These are phyloP conservation scores for Chrysanthemum lavandulifolium DNA, from an alignment of 129 eudicot genomes.

Conservation along the genomic window DNA sequence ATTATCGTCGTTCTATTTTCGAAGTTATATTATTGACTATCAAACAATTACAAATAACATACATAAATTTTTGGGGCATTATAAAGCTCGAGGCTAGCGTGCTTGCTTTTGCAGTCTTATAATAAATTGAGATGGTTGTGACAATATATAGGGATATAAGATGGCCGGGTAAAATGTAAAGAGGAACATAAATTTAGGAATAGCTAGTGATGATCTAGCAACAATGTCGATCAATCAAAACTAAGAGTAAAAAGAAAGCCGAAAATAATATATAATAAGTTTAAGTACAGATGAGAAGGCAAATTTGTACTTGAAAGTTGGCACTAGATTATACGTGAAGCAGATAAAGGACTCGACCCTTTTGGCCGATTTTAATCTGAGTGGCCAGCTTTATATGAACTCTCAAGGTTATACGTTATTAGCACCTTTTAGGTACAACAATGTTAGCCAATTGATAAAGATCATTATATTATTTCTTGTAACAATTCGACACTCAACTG, in stretches of 20 bases:
- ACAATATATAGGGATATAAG: no score
- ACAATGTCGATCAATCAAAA: neutral
- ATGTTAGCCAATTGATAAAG: slow-evolving; percentile 30
- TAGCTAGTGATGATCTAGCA: no score
- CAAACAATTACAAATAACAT: no score
- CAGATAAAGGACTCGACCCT: slow-evolving; percentile 21
- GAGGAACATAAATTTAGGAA: no score
- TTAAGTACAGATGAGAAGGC: slow-evolving; percentile 32
- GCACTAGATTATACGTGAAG: slow-evolving; percentile 29
- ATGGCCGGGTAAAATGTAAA: no score
- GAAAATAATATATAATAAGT: neutral
- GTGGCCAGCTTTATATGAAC: slow-evolving; percentile 33
- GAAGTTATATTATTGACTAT: no score
- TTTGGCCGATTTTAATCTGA: slow-evolving; percentile 16
- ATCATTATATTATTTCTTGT: neutral
- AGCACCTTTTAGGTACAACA: slow-evolving; percentile 40
- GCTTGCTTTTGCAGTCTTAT: no score
- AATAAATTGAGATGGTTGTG: no score
- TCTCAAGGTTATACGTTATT: slow-evolving; percentile 9
- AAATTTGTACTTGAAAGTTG: slow-evolving; percentile 29
- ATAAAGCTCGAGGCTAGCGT: no score
- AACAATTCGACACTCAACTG: slow-evolving; percentile 12
- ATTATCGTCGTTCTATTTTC: no score
- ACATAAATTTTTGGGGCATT: no score
- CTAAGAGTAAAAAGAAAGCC: neutral